These are phyloP conservation scores for Amoebophrya sp. DNA, from an alignment of 169 alveolate species.

Conservation along the genomic window DNA sequence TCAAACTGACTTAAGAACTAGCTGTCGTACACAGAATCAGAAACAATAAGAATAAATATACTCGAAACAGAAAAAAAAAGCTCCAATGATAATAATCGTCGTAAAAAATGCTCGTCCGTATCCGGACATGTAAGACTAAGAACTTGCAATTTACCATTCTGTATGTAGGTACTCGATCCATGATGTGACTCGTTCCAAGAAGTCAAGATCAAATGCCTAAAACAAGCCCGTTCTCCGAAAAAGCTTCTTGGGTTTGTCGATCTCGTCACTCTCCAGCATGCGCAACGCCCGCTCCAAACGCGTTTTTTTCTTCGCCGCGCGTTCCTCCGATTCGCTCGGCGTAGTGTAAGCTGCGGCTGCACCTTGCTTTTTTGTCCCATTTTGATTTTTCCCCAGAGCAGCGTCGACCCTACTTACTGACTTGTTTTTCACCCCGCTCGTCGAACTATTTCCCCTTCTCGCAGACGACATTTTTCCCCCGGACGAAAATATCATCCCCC, in stretches of 20 bases:
- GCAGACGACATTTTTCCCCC: too few relatives aligned
- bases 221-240: not conserved
- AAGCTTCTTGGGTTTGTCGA: not conserved
- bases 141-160: too few relatives aligned
- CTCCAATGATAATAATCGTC: too few relatives aligned
- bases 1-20: too few relatives aligned
- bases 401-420: not conserved
- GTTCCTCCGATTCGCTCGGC: not conserved
- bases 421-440: not conserved
- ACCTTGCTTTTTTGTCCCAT: not conserved
- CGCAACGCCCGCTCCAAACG: not conserved
- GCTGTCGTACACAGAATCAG: too few relatives aligned
- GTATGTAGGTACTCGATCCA: too few relatives aligned
- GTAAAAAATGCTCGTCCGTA: too few relatives aligned
- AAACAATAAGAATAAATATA: too few relatives aligned
- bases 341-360: not conserved
- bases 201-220: not conserved
- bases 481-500: too few relatives aligned
- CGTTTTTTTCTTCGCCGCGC: not conserved
- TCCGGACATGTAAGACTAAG: too few relatives aligned
- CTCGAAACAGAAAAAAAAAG: too few relatives aligned
- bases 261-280: not conserved
- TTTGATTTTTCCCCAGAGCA: not conserved
- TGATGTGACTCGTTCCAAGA: too few relatives aligned
- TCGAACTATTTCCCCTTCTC: not conserved